A percentile compares a stretch with the other conserved stretches of the same genome.
These are phyloP conservation scores for Penicillium italicum DNA, from an alignment of 2,329 filamentous ascomycete species.

Conservation along the genomic window DNA sequence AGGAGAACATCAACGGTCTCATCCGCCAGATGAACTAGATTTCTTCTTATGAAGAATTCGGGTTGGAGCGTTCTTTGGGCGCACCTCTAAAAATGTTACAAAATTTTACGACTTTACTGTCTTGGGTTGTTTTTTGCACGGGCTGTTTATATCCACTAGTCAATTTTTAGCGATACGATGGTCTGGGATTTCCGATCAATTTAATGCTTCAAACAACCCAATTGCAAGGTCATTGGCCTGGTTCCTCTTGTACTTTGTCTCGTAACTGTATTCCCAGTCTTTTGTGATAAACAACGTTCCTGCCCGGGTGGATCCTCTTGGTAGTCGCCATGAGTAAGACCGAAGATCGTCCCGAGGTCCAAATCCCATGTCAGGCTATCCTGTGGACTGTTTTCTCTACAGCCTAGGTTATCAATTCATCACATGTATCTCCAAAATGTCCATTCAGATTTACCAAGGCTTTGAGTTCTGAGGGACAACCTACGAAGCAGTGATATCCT, in stretches of 20 bases:
- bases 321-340: too few relatives aligned
- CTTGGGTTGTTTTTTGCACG: constrained; percentile 35
- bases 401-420: neutral
- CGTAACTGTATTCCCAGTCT: neutral
- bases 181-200: constrained; percentile 35
- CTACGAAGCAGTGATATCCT: neutral
- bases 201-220: constrained; percentile 38
- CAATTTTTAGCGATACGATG: constrained; percentile 32
- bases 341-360: constrained; percentile 1
- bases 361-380: neutral
- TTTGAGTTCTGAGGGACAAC: neutral
- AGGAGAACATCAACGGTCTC: constrained; percentile 95
- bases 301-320: too few relatives aligned
- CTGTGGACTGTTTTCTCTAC: too few relatives aligned
- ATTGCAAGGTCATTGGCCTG: constrained; percentile 14
- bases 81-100: constrained; percentile 17
- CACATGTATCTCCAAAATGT: neutral
- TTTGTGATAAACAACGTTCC: too few relatives aligned
- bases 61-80: constrained; percentile 1
- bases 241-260: neutral
- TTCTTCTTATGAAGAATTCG: constrained; percentile 10
- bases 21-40: constrained; percentile 97
- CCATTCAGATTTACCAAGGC: too few relatives aligned
- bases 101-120: constrained; percentile 23
- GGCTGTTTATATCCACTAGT: constrained; percentile 30